Conservation (phyloP, 331 rosid species). For the Cydonia oblonga region DNA sequence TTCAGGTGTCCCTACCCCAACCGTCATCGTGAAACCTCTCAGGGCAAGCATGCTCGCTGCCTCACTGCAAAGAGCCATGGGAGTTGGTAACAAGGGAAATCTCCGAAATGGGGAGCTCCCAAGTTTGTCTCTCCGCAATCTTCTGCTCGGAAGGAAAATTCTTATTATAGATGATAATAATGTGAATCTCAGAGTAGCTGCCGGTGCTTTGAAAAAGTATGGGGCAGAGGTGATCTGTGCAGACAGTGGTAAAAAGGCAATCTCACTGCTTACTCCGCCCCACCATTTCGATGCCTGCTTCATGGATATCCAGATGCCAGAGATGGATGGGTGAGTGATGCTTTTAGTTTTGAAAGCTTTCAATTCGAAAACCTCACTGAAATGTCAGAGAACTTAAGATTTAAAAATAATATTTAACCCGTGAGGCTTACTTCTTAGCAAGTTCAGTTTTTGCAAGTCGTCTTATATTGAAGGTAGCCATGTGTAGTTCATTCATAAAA, state of each 20-base stretch:
- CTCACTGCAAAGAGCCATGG: conserved; percentile 50
- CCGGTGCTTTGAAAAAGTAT: conserved; percentile 49
- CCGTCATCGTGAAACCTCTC: conserved; percentile 46
- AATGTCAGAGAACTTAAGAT: neutral
- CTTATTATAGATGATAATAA: conserved; percentile 53
- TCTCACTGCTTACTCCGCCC: conserved; percentile 44
- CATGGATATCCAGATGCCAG: conserved; percentile 77
- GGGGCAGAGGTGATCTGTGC: conserved; percentile 60
- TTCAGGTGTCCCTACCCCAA: conserved; percentile 15
- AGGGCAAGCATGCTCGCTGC: conserved; percentile 66
- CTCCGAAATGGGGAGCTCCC: conserved; percentile 49
- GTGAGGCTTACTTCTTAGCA: neutral
- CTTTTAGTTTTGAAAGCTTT: neutral
- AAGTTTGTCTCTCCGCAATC: conserved; percentile 36
- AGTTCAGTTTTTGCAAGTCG: neutral
- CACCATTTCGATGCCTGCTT: conserved; percentile 58
- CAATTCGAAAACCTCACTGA: neutral
- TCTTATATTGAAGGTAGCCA: neutral
- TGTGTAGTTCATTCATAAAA: neutral
- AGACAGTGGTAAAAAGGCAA: conserved; percentile 39
- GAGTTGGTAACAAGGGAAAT: conserved; percentile 38
- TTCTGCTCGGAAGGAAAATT: conserved; percentile 47
- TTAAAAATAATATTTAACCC: neutral
- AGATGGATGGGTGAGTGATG: conserved; percentile 56
- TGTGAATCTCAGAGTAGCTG: conserved; percentile 60